Conservation (phyloP, 495 filamentous ascomycete genomes). For the Penicillium manginii region DNA sequence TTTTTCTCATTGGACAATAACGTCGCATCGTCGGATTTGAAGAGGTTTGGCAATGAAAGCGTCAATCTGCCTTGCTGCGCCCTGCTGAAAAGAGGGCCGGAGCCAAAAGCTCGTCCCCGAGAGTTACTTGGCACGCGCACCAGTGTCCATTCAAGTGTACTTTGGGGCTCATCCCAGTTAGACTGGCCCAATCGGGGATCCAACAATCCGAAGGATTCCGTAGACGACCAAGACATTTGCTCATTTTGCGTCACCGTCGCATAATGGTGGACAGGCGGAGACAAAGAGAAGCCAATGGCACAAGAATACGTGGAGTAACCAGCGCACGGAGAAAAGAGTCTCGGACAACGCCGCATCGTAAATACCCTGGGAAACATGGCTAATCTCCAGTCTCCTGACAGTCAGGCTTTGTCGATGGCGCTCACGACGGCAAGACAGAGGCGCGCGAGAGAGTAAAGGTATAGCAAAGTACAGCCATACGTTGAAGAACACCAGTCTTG, state of each 20-base stretch:
- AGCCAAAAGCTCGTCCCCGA: slow-evolving; percentile 8
- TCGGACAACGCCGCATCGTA: slow-evolving; percentile 4
- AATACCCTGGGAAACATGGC: background rate
- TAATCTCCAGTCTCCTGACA: background rate
- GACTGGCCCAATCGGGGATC: slow-evolving; percentile 4
- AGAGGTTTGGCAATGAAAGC: background rate
- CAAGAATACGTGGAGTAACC: background rate
- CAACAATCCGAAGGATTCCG: slow-evolving; percentile 5
- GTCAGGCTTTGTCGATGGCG: slow-evolving; percentile 1
- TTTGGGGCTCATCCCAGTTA: slow-evolving; percentile 1
- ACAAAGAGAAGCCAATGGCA: slow-evolving; percentile 3
- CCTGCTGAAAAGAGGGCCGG: slow-evolving; percentile 11
- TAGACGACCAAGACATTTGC: background rate
- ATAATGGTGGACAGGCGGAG: slow-evolving; percentile 6
- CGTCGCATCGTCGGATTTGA: background rate
- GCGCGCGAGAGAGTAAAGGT: background rate
- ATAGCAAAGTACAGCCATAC: background rate
- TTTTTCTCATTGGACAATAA: background rate
- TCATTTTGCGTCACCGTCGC: slow-evolving; percentile 9
- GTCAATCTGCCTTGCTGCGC: slow-evolving; percentile 14
- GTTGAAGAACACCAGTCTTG: background rate
- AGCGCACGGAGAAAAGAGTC: background rate
- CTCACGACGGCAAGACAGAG: slow-evolving; percentile 1
- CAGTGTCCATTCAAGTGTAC: background rate
- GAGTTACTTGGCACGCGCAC: background rate